These are phyloP conservation scores for Gracilaria gracilis DNA, from an alignment of 23 red algal genomes.

Conservation along the genomic window DNA sequence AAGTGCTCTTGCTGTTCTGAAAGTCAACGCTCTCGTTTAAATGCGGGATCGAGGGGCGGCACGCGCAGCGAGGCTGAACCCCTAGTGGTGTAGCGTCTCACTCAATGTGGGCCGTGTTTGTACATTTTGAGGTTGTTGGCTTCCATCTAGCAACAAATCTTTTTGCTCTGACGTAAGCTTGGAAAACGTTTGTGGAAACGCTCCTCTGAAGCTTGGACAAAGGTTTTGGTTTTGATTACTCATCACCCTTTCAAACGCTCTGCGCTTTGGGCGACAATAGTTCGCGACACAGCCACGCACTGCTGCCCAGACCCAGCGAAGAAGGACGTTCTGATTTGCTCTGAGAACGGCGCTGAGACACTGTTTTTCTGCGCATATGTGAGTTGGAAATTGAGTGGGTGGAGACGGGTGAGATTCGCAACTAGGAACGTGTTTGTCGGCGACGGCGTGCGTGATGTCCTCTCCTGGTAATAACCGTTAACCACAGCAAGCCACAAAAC, in stretches of 20 bases:
- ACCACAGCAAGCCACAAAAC: neutral
- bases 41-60: neutral
- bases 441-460: neutral
- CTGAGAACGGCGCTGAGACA: neutral
- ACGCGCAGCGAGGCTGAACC: neutral
- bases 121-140: neutral
- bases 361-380: neutral
- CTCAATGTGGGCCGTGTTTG: neutral
- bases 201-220: neutral
- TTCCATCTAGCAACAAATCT: neutral
- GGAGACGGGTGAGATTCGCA: neutral
- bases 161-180: constrained; percentile 18
- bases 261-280: neutral
- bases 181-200: neutral
- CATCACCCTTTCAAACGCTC: neutral
- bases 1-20: neutral
- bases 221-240: neutral
- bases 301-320: neutral
- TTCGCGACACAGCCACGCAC: neutral
- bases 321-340: neutral
- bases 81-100: neutral
- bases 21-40: neutral
- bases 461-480: neutral
- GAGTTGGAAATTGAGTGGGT: neutral
- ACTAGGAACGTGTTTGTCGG: neutral